These are phyloP conservation scores for Dactylellina cionopaga DNA, from an alignment of 2,329 filamentous ascomycete species.

Conservation along the genomic window DNA sequence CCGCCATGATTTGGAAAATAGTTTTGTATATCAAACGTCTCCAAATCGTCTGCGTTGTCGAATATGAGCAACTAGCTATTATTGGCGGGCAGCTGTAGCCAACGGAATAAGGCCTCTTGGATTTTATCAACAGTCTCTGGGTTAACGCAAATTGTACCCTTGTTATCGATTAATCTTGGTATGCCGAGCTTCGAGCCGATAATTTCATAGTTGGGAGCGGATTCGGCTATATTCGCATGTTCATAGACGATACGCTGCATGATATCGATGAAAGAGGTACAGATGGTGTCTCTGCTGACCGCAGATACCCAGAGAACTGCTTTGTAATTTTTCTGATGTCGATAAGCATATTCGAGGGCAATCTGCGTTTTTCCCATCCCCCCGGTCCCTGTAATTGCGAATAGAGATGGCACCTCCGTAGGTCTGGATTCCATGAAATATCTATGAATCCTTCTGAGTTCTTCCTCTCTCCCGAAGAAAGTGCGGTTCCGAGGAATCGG, in stretches of 20 bases:
- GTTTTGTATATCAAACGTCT: too few relatives aligned
- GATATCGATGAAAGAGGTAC: too few relatives aligned
- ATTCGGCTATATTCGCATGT: neutral
- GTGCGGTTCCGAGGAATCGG: neutral
- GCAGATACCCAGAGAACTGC: conserved; percentile 12
- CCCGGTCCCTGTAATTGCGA: neutral
- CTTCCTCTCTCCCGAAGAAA: conserved; percentile 1
- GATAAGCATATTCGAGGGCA: conserved; percentile 12
- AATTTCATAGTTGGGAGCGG: neutral
- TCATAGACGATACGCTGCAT: too few relatives aligned
- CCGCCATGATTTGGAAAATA: too few relatives aligned
- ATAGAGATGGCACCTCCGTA: neutral
- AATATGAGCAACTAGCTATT: conserved; percentile 1
- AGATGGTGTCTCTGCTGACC: neutral
- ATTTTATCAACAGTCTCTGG: neutral
- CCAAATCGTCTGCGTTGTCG: too few relatives aligned
- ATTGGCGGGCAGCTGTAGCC: conserved; percentile 4
- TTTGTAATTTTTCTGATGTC: neutral
- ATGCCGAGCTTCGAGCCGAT: conserved; percentile 6
- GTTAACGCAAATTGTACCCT: neutral
- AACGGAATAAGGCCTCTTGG: neutral
- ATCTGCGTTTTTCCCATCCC: too few relatives aligned
- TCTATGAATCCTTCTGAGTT: neutral
- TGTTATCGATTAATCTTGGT: neutral
- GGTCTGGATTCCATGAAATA: neutral